Base-by-base conservation (phyloP, 148 eudicot species). In the Selenicereus undatus region DNA sequence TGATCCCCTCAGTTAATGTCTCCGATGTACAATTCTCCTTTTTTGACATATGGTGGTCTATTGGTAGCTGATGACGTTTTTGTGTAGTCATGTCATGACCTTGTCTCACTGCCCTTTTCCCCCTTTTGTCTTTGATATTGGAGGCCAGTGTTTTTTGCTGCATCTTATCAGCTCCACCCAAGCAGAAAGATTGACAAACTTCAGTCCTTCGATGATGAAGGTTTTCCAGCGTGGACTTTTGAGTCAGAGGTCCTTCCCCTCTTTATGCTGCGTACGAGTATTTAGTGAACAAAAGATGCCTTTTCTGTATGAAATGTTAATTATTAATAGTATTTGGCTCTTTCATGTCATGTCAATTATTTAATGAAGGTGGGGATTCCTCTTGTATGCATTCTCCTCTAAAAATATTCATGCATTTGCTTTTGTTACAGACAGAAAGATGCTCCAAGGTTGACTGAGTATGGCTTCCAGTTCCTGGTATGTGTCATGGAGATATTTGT, bases 391-490 rank as follows among this genome's bases (percentile, higher is more conserved):
- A 12, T 56, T 68, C 60, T 73, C 71, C 56, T 66, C 60, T 76
- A 73, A 65, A 26, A n/a, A 24, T 45, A 64, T 60, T 73, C 75
- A 12, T 71, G 45, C 65, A 62, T 80, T 51, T 81, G 39, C 21
- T 70, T 52, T 77, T 79, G 65, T 22, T 78, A 69, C 87, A 92
- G 97, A 83, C 97, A 93, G 10, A 95, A 81, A 87, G 99, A 95
- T 87, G 88, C 92, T 78, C 95, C 97, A 30, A 91, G 78, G 81
- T 86, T 95, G 83, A 93, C 99, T 29, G 97, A 91, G 84, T 86
- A 91, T 83, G 99, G 99, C 79, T 95, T 95, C 86, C 99, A 95
- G 88, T 95, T 95, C 86, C 84, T 95, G 93, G 99, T 95, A 91
- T 77, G 90, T 72, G 52, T 73, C 45, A 45, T 18, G 39, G 32